Conservation (phyloP, 805 yeast species). For the Helenozyma baotianmanensis region DNA sequence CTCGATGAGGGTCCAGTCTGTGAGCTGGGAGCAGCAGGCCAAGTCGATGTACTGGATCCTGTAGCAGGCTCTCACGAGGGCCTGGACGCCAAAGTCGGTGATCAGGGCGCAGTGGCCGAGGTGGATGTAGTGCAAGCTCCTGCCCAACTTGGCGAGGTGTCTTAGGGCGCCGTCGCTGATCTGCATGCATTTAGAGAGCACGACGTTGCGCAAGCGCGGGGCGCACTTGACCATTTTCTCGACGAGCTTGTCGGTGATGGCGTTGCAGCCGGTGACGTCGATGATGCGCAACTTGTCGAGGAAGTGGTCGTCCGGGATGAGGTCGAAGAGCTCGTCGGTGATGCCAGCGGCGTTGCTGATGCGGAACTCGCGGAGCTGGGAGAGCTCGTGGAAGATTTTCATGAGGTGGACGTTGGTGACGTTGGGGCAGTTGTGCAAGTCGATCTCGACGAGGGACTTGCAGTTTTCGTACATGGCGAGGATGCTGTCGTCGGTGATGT, state of each 20-base stretch:
- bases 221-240: conserved; percentile 69
- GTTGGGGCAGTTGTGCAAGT: conserved; percentile 74
- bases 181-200: conserved; percentile 81
- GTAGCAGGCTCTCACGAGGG: conserved; percentile 71
- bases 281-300: conserved; percentile 71
- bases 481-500: conserved; percentile 62
- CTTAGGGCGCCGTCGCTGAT: conserved; percentile 78
- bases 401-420: conserved; percentile 63
- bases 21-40: conserved; percentile 88
- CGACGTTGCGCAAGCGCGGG: conserved; percentile 83
- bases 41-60: conserved; percentile 88
- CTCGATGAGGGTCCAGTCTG: conserved; percentile 76
- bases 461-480: conserved; percentile 63
- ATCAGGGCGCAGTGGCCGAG: conserved; percentile 90
- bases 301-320: conserved; percentile 43
- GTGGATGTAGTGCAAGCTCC: conserved; percentile 82
- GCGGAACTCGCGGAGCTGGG: conserved; percentile 80
- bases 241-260: conserved; percentile 75
- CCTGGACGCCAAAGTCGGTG: conserved; percentile 82
- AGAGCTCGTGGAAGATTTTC: conserved; percentile 52
- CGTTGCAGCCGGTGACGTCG: conserved; percentile 80
- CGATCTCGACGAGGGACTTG: conserved; percentile 81
- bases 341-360: conserved; percentile 68
- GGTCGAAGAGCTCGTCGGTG: conserved; percentile 60
- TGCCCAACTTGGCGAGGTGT: conserved; percentile 68